phyloP scores from a whole-genome alignment of 352 stramenopile species.

The Globisporangium polare region DNA sequence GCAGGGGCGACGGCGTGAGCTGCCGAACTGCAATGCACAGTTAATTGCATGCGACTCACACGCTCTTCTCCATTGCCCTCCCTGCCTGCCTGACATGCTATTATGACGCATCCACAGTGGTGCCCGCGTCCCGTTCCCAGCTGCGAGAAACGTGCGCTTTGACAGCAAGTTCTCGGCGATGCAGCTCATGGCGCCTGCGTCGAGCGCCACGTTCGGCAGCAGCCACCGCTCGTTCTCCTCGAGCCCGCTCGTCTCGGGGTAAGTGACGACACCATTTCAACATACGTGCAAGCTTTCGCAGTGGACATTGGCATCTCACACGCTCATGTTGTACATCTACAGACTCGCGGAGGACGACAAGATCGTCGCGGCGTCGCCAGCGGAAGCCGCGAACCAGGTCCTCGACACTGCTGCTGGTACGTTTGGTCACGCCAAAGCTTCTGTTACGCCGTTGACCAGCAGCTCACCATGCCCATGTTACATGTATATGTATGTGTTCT shows the following conservation, averaged over 20 bases:
- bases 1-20: background rate
- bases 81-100: background rate
- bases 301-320: background rate
- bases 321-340: background rate
- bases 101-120: background rate
- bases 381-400: slow-evolving; percentile 40
- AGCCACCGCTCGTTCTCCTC: slow-evolving; percentile 58
- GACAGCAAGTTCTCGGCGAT: slow-evolving; percentile 37
- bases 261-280: slow-evolving; percentile 13
- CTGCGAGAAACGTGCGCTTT: slow-evolving; percentile 30
- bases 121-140: slow-evolving; percentile 20
- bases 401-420: slow-evolving; percentile 40
- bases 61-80: background rate
- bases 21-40: background rate
- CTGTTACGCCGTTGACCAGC: background rate
- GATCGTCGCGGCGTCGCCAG: slow-evolving; percentile 35
- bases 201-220: slow-evolving; percentile 34
- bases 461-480: background rate
- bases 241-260: slow-evolving; percentile 36
- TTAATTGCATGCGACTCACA: background rate
- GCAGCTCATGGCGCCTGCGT: slow-evolving; percentile 32
- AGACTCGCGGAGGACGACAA: slow-evolving; percentile 45
- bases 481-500: background rate
- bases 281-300: background rate
- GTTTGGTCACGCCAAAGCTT: background rate